phyloP scores from a whole-genome alignment of 2,329 filamentous ascomycete species.

The Ploettnerulaceae sp. region DNA sequence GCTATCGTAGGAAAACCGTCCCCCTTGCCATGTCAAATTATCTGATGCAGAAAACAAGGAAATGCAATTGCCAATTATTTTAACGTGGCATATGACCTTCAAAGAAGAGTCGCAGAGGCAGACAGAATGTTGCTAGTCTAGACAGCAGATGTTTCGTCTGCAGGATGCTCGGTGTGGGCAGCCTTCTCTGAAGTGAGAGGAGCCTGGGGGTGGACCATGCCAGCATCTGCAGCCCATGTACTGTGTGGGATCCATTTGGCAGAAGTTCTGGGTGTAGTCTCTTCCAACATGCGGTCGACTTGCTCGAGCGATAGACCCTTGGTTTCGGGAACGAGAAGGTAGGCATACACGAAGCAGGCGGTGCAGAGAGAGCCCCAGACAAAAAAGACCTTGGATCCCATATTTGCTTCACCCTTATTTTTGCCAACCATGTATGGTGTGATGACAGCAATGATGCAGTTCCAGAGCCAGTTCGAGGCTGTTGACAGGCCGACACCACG shows the following conservation, averaged over 20 bases:
- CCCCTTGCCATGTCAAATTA: no score
- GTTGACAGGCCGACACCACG: slow-evolving; percentile 84
- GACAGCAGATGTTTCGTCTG: no score
- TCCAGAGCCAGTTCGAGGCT: slow-evolving; percentile 87
- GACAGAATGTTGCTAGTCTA: no score
- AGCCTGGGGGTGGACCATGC: no score
- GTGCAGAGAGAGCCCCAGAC: slow-evolving; percentile 58
- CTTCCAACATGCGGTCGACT: slow-evolving; percentile 60
- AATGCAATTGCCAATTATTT: no score
- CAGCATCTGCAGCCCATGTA: no score
- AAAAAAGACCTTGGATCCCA: slow-evolving; percentile 42
- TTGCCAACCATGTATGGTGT: slow-evolving; percentile 65
- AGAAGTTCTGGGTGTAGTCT: slow-evolving; percentile 39
- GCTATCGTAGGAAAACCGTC: no score
- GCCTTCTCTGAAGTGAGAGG: no score
- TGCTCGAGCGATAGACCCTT: slow-evolving; percentile 71
- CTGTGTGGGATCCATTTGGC: slow-evolving; percentile 32
- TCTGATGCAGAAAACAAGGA: no score
- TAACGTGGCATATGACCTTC: no score
- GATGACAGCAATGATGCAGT: slow-evolving; percentile 68
- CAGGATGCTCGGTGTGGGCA: no score
- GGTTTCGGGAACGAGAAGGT: slow-evolving; percentile 63
- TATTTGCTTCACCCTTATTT: slow-evolving; percentile 44
- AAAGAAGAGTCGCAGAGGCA: no score
- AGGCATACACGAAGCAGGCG: slow-evolving; percentile 51